Base-by-base conservation (phyloP, 106 monocot species). In the Posidonia australis region DNA sequence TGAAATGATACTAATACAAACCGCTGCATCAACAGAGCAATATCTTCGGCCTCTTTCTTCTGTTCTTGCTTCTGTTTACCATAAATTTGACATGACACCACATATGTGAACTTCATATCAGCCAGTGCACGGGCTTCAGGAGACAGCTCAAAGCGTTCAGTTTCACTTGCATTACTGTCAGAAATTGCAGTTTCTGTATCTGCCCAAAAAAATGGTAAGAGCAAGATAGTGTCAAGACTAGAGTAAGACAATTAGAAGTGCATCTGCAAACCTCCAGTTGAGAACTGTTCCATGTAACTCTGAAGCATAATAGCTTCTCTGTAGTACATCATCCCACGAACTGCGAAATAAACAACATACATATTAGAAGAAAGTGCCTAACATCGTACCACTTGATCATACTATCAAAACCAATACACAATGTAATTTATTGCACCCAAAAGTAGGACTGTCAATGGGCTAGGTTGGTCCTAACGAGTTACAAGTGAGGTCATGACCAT, bases 251-350 rank as follows among this genome's bases (percentile, higher is more conserved):
- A 45, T 13, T 5, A 30, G 13, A 73, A 72, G 21, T 10, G 3
- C 19, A 58, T 31, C 25, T 32, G 22, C 45, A 51, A 21, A 78
- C 82, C 84, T 79, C 61, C 77, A 26, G 53, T 72, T 24, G 51
- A 27, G 51, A 67, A 67, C 54, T 74, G 78, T 70, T 90, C 90
- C 83, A 86, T 68, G 72, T 85, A 86, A 63, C 81, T 86, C 58
- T 86, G 90, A n/a, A 90, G 86, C 74, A 90, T 83, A 13, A 90
- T 74, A 42, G 86, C 90, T 72, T 81, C 86, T 29, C 90, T 74
- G 42, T 90, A 90, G 41, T 90, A 90, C 90, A 90, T 90, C 90
- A 90, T 90, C 12, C 90, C 90, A 47, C 90, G 77, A 60, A 90
- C 90, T 90, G 80, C 58, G 67, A 12, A 30, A 23, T 23, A 42